Base-by-base conservation (phyloP, 805 yeast species). In the Hermanozyma aechmeae region DNA sequence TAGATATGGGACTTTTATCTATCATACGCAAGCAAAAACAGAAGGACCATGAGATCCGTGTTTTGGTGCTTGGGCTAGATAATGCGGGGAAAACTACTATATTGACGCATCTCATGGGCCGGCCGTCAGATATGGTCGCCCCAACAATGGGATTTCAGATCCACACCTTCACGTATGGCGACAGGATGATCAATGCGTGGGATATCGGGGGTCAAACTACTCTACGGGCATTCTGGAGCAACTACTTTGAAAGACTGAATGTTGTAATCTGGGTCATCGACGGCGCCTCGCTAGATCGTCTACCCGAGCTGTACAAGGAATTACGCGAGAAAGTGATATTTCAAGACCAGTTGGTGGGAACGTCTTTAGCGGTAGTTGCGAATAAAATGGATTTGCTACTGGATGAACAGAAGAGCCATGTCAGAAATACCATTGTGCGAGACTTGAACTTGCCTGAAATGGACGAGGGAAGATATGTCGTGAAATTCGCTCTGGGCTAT, bases 131-230 rank as follows among this genome's bases (percentile, higher is more conserved):
- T 6, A 59, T 58, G n/a, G 75, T 86, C 5, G 68, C 83, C 7
- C 96, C 97, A 0, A 87, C 97, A 0, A 70, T 87, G 66, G 97
- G 97, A 11, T 89, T 87, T 53, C 79, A 75, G 42, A 89, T 87
- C 38, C 68, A 72, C 27, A 73, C 87, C 1, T 44, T 81, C 1
- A 44, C 50, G 1, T 54, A 61, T 37, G 36, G 51, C 2, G 65
- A 58, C 3, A 66, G 53, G 40, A 65, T 63, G 22, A 47, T 80
- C 29, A 77, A 77, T 38, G 49, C 79, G 17, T 80, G 94, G 97
- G 95, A 84, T 47, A 76, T 87, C 9, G 97, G 97, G 4, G 97
- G 69, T 1, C 69, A 63, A 36, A 48, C 51, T 8, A 56, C 58
- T 27, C 40, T 63, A 13, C 51, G 69, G 12, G 42, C 49, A 20